Evolutionary conservation across 2,329 filamentous ascomycete genomes (phyloP), one percentile per base, ranked within the genome.

Genomic region (Talaromyces sp.): DNA sequence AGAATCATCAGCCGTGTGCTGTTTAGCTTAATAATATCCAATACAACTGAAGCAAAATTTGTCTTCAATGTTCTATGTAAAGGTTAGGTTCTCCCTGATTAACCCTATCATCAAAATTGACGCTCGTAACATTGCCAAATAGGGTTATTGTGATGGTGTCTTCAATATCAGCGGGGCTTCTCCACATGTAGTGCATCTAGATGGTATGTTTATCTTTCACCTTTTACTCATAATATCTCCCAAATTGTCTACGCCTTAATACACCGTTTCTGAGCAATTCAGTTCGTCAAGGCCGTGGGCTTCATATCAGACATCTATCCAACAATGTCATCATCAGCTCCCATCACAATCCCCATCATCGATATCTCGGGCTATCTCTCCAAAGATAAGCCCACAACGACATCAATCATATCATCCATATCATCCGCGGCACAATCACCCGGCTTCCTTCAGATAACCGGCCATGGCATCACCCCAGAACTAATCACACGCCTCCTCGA

Each of bases 391-490:
- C n/a, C 34, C 10, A 38, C 47, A 43, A 63, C 17, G 22, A 13
- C 34, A 15, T 43, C 47, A 13, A 63, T 58, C 15, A n/a, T 22
- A 29, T 61, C 43, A 36, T 27, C 59, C 19, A 56, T 63, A 17
- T 58, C 47, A 10, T 56, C 61, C 15, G 61, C 61, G 6, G 47
- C 47, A 5, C 49, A 43, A 34, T 63, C 61, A 5, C 47, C 61
- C 1, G 76, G 77, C 6, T 78, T 78, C 67, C 75, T 78, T 64
- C 76, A 78, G 64, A 72, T 78, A 8, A 67, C 72, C 13, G 75
- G 75, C 38, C 77, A 79, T 67, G 70, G 68, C 22, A 69, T 78
- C 22, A 34, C 73, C 0, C 51, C 60, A 1, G 65, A 69, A 10
- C 66, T 76, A 27, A 74, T 74, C 31, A 29, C 65, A 10, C 69